Percentiles rank a stretch among this genome's conserved stretches.
phyloP scores from a whole-genome alignment of 768 basidiomycete genomes.

The Porphyrellus cyaneotinctus region DNA sequence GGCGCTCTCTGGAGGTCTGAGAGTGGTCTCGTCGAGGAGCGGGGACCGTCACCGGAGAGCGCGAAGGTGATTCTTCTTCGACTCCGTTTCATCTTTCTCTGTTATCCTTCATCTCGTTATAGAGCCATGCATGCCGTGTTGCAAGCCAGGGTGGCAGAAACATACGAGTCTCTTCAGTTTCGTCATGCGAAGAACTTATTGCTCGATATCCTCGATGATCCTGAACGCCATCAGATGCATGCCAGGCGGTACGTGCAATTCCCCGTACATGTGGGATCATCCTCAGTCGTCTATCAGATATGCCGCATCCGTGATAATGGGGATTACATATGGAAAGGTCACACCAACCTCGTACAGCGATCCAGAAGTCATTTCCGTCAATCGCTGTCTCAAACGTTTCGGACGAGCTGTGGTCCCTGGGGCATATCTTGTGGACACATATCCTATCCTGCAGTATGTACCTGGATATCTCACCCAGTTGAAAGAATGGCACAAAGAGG shows the following conservation, averaged over 20 bases:
- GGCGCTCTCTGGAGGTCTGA: constrained; percentile 5
- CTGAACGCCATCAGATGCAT: constrained; percentile 4
- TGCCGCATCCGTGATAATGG: constrained; percentile 3
- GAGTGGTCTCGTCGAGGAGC: constrained; percentile 1
- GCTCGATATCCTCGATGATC: constrained; percentile 3
- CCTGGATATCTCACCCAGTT: constrained; percentile 6
- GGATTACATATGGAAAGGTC: constrained; percentile 1
- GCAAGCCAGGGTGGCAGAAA: neutral
- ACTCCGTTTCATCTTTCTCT: neutral
- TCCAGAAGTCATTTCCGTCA: constrained; percentile 4
- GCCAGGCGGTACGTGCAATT: neutral
- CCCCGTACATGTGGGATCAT: neutral
- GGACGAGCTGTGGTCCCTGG: neutral
- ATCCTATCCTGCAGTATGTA: constrained; percentile 5
- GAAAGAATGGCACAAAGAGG: constrained; percentile 4
- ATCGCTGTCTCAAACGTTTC: neutral
- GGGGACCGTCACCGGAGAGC: neutral
- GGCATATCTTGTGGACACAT: constrained; percentile 8
- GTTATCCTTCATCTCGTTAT: neutral
- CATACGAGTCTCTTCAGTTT: neutral
- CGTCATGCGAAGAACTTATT: constrained; percentile 1
- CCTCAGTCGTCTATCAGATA: neutral
- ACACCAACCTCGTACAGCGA: constrained; percentile 7
- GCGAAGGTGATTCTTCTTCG: neutral
- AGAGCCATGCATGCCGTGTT: neutral